Percentiles rank a stretch among this genome's conserved stretches.
These are phyloP conservation scores for Boletellus ananiceps DNA, from an alignment of 768 basidiomycete genomes.

Conservation along the genomic window DNA sequence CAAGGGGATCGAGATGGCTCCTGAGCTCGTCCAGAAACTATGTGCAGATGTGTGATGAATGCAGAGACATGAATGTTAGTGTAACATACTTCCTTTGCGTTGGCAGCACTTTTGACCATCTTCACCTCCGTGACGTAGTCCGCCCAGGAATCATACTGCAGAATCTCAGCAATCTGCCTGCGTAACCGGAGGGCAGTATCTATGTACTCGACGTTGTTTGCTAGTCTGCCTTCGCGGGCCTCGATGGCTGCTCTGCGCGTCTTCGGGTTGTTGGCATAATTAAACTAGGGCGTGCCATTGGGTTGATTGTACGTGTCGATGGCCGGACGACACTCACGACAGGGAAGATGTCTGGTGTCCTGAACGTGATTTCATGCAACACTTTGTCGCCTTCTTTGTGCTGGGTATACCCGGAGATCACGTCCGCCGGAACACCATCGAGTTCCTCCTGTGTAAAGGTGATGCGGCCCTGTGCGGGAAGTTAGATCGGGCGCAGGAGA, in stretches of 20 bases:
- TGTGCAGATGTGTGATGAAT: background rate
- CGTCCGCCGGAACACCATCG: constrained; percentile 76
- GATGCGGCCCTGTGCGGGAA: constrained; percentile 47
- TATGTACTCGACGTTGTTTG: constrained; percentile 66
- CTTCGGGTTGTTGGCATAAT: constrained; percentile 67
- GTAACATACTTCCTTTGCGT: constrained; percentile 48
- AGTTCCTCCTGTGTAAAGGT: constrained; percentile 70
- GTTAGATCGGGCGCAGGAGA: background rate
- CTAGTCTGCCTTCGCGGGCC: constrained; percentile 64
- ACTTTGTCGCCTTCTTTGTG: constrained; percentile 54
- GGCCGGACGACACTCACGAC: constrained; percentile 41
- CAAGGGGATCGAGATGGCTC: constrained; percentile 68
- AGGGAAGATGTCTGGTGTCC: constrained; percentile 79
- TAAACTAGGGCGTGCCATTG: constrained; percentile 47
- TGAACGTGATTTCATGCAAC: constrained; percentile 71
- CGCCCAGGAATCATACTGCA: constrained; percentile 78
- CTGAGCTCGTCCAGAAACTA: constrained; percentile 80
- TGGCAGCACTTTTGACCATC: constrained; percentile 73
- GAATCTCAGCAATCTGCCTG: constrained; percentile 58
- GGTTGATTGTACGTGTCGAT: background rate
- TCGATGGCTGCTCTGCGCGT: constrained; percentile 65
- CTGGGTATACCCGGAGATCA: constrained; percentile 72
- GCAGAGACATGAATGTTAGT: background rate
- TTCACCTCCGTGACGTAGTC: constrained; percentile 82
- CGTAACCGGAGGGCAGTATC: constrained; percentile 66